Base-by-base conservation (phyloP, 192 early-diverging fungal genomes). In the Backusella luteola region DNA sequence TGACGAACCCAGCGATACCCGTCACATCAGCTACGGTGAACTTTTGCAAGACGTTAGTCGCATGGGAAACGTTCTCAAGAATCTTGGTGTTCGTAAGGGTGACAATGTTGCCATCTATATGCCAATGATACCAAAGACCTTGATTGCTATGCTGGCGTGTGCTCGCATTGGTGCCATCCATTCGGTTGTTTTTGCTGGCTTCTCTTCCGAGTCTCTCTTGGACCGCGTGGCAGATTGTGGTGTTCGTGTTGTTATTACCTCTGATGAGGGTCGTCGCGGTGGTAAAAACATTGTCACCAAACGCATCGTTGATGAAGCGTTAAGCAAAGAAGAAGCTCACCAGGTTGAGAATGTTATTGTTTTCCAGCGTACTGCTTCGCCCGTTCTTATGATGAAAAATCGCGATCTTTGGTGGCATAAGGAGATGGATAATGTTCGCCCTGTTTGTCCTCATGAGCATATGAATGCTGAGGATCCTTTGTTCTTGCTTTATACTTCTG, bases 331-430 rank as follows among this genome's bases (percentile, higher is more conserved):
- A 68, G 77, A 90, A 26, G 93, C 93, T 79, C 91, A 95, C 19
- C 81, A 84, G 44, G 93, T 98, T 59, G 87, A 94, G 84, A 89
- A 87, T n/a, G 94, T 97, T 32, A 87, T 98, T 80, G 96, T 98
- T 66, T 96, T 90, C 88, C 94, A 93, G 78, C 90, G 95, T 78
- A 98, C 97, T 4, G 95, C 94, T 69, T 91, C 89, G 74, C 82
- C 85, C 35, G 94, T 97, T 11, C 85, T 93, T 7, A 93, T 96
- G 86, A 85, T 75, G 68, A 73, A 86, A 1, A 86, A 87, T 9
- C 88, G 95, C 68, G 97, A 97, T 76, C 87, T 94, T 67, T 98
- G 95, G 95, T 97, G 95, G 96, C 93, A 96, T 82, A 95, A 96
- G 67, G 95, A 94, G 74, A 84, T 90, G 66, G 83, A 83, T 67